Evolutionary conservation across 352 stramenopile genomes (phyloP).

Genomic region (Globisporangium cylindrosporum): DNA sequence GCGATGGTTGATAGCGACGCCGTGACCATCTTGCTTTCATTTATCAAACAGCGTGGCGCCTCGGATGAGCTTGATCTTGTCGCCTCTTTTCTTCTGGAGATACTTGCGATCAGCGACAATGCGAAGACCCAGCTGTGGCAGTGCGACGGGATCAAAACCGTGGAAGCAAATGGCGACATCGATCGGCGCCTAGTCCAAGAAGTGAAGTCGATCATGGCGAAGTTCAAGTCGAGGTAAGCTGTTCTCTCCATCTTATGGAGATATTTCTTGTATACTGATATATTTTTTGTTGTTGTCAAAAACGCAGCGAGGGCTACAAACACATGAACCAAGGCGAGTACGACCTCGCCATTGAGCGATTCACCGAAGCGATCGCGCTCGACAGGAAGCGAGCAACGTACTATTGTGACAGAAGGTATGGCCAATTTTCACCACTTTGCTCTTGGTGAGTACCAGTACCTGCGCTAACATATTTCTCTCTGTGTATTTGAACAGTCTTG

Average conservation of each 20-base stretch:
- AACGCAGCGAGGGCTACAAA: constrained; percentile 82
- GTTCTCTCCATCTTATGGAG: not conserved
- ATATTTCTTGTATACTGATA: not conserved
- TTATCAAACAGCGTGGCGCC: constrained; percentile 31
- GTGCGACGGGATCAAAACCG: constrained; percentile 31
- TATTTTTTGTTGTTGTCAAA: not conserved
- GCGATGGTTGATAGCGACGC: constrained; percentile 40
- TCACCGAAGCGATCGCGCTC: constrained; percentile 89
- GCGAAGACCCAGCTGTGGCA: constrained; percentile 45
- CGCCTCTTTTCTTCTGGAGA: constrained; percentile 45
- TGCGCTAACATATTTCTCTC: not conserved
- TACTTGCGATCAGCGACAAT: constrained; percentile 38
- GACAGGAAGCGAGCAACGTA: constrained; percentile 89
- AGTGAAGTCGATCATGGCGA: constrained; percentile 59
- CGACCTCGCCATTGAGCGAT: constrained; percentile 88
- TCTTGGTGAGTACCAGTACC: not conserved
- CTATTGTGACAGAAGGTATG: constrained; percentile 88
- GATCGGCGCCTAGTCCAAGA: constrained; percentile 53
- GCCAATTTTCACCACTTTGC: not conserved
- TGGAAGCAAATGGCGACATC: constrained; percentile 41
- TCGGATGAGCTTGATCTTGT: constrained; percentile 47
- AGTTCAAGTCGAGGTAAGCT: constrained; percentile 40
- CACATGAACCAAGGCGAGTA: constrained; percentile 91
- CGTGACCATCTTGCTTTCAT: constrained; percentile 42
- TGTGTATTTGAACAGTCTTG: constrained; percentile 35